phyloP scores from a whole-genome alignment of 495 filamentous ascomycete species.

The Podospora sp. region DNA sequence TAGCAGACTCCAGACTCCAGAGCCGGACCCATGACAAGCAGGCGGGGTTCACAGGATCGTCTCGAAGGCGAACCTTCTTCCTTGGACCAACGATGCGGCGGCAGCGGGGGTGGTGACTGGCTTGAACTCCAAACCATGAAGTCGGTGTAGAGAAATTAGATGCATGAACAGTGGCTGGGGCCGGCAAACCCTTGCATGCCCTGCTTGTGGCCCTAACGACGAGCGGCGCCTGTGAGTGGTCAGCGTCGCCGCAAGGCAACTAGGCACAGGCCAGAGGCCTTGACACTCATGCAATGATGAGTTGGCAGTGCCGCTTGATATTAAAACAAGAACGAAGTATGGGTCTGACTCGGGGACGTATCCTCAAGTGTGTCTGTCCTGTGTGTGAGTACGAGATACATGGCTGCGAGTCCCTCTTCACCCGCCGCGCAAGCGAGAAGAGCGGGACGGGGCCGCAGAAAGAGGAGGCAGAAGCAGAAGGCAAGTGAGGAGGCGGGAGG shows the following conservation, averaged over 20 bases:
- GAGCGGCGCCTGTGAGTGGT: slow-evolving; percentile 38
- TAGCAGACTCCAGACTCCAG: slow-evolving; percentile 16
- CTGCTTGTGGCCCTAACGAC: slow-evolving; percentile 47
- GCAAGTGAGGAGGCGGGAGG: neutral
- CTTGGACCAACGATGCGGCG: slow-evolving; percentile 17
- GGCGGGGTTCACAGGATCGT: slow-evolving; percentile 18
- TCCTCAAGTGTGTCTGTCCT: slow-evolving; percentile 19
- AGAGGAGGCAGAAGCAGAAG: neutral
- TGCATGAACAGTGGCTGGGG: slow-evolving; percentile 60
- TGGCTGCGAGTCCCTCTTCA: neutral
- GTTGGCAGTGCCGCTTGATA: slow-evolving; percentile 78
- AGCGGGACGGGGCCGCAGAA: slow-evolving; percentile 18
- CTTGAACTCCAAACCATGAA: slow-evolving; percentile 57
- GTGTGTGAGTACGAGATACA: slow-evolving; percentile 14
- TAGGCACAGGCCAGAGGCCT: slow-evolving; percentile 56
- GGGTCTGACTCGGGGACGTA: slow-evolving; percentile 24
- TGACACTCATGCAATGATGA: slow-evolving; percentile 81
- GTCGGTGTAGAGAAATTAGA: slow-evolving; percentile 60
- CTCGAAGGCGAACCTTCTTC: slow-evolving; percentile 25
- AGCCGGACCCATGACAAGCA: slow-evolving; percentile 9
- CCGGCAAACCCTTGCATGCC: slow-evolving; percentile 45
- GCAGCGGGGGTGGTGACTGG: slow-evolving; percentile 47
- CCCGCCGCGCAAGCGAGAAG: slow-evolving; percentile 26
- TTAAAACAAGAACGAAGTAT: slow-evolving; percentile 54
- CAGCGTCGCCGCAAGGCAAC: slow-evolving; percentile 39